Evolutionary conservation across 2,329 filamentous ascomycete genomes (phyloP).

Genomic region (Aspergillus alliaceus): DNA sequence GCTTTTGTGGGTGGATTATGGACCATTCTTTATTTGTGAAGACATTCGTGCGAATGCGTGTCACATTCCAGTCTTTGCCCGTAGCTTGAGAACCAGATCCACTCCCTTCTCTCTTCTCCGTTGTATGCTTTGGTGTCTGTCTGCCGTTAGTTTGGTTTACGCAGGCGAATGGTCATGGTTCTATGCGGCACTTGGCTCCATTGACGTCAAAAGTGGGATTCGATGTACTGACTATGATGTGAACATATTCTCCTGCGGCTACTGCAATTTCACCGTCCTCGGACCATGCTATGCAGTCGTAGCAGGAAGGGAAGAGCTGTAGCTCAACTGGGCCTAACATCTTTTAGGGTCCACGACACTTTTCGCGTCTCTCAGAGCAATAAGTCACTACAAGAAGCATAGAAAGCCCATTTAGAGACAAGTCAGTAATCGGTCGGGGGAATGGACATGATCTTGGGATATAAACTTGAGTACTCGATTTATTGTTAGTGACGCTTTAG

Average conservation of each 20-base stretch:
- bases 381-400: neutral
- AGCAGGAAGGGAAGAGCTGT: constrained; percentile 52
- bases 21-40: constrained; percentile 55
- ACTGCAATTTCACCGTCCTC: constrained; percentile 58
- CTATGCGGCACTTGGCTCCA: neutral
- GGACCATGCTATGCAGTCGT: constrained; percentile 59
- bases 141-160: constrained; percentile 10
- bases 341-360: neutral
- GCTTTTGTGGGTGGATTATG: constrained; percentile 46
- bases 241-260: constrained; percentile 55
- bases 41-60: constrained; percentile 49
- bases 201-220: constrained; percentile 6
- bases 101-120: constrained; percentile 17
- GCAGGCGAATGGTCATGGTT: constrained; percentile 7
- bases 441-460: neutral
- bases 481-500: neutral
- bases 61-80: constrained; percentile 35
- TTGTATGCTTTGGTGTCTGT: constrained; percentile 28
- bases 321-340: constrained; percentile 35
- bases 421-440: no score
- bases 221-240: constrained; percentile 47
- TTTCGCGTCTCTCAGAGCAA: neutral
- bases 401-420: no score
- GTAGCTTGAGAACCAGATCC: constrained; percentile 24
- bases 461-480: neutral